phyloP scores from a whole-genome alignment of 768 basidiomycete species.

The Mycena pura region DNA sequence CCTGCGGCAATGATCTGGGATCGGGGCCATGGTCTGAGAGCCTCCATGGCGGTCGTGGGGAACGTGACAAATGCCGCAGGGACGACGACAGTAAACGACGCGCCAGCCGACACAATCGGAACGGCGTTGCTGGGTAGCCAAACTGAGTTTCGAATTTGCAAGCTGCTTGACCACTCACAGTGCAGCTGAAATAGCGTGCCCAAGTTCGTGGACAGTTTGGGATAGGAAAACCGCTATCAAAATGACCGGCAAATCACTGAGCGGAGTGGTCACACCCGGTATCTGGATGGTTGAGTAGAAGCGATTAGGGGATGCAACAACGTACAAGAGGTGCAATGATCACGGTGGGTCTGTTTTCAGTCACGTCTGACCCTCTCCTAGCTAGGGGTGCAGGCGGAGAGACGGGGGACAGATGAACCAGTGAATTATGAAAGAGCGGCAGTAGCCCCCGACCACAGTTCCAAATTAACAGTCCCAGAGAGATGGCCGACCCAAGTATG shows the following conservation, averaged over 20 bases:
- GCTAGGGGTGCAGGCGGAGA: conserved; percentile 2
- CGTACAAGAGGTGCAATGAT: conserved; percentile 43
- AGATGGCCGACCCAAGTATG: conserved; percentile 54
- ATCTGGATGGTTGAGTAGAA: conserved; percentile 55
- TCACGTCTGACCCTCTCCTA: conserved; percentile 26
- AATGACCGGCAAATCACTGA: conserved; percentile 73
- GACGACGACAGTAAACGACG: conserved; percentile 65
- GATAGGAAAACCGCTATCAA: conserved; percentile 64
- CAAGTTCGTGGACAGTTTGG: conserved; percentile 81
- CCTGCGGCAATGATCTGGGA: conserved; percentile 76
- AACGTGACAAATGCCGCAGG: conserved; percentile 82
- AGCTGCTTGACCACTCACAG: conserved; percentile 57
- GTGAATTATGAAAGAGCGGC: conserved; percentile 12
- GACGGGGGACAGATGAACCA: conserved; percentile 4
- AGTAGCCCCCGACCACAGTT: conserved; percentile 22
- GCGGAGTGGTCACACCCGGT: conserved; percentile 81
- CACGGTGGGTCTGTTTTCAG: conserved; percentile 3
- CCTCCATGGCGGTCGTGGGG: conserved; percentile 47
- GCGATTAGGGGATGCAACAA: not conserved
- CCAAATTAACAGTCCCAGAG: too few relatives aligned
- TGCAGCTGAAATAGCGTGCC: conserved; percentile 80
- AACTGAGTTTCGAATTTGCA: not conserved
- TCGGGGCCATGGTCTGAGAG: conserved; percentile 48
- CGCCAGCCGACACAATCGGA: conserved; percentile 65
- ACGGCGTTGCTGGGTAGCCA: conserved; percentile 60